These are phyloP conservation scores for Pecoramyces ruminantium DNA, from an alignment of 192 early-diverging fungal species.

Conservation along the genomic window DNA sequence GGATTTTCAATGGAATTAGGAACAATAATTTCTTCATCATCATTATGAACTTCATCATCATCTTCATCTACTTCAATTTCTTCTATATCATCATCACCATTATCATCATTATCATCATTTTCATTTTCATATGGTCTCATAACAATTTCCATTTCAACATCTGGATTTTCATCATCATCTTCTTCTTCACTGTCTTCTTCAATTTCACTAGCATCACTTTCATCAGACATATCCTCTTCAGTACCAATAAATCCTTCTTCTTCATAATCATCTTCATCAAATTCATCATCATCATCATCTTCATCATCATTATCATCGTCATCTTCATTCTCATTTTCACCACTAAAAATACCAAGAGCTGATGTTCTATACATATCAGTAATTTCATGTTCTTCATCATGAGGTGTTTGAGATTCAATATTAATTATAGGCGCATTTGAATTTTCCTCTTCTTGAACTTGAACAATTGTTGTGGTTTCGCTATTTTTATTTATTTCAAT, in stretches of 20 bases:
- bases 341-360: constrained; percentile 65
- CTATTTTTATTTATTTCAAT: constrained; percentile 60
- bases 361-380: constrained; percentile 69
- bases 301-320: constrained; percentile 34
- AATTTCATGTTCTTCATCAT: constrained; percentile 48
- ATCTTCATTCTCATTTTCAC: constrained; percentile 45
- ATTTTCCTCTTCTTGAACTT: too few relatives aligned
- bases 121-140: constrained; percentile 22
- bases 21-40: constrained; percentile 21
- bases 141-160: constrained; percentile 22
- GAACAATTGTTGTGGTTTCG: constrained; percentile 1
- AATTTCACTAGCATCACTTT: constrained; percentile 21
- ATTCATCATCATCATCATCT: constrained; percentile 43
- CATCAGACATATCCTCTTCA: constrained; percentile 10
- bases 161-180: constrained; percentile 23
- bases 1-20: constrained; percentile 22
- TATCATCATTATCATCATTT: constrained; percentile 13
- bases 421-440: not conserved
- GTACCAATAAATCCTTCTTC: not conserved
- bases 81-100: constrained; percentile 2
- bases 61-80: not conserved
- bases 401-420: not conserved
- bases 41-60: constrained; percentile 32
- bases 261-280: constrained; percentile 31
- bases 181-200: constrained; percentile 15